Evolutionary conservation across 148 eudicot species (phyloP).

Genomic region (Silene conica): DNA sequence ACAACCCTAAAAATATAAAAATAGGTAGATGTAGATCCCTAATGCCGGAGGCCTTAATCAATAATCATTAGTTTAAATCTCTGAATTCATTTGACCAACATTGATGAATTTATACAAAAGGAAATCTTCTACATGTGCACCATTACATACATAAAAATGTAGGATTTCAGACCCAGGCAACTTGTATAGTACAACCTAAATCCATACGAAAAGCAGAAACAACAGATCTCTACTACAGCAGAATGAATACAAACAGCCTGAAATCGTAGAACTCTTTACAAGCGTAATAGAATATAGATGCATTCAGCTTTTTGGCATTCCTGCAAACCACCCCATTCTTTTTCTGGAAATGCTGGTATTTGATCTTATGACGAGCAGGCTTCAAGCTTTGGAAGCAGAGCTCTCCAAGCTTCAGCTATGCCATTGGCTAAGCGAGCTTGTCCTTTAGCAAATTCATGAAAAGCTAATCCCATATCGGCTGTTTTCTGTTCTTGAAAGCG

Average conservation of each 20-base stretch:
- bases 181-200: neutral
- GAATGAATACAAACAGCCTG: neutral
- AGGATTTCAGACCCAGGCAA: too few species aligned
- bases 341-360: neutral
- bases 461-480: constrained; percentile 80
- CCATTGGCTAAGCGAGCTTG: constrained; percentile 77
- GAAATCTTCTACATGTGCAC: neutral
- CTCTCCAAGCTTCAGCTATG: constrained; percentile 89
- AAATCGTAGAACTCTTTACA: constrained; percentile 13
- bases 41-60: too few species aligned
- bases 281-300: constrained; percentile 20
- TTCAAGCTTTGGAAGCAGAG: constrained; percentile 90
- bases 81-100: neutral
- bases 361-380: constrained; percentile 53
- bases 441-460: constrained; percentile 96
- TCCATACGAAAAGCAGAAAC: neutral
- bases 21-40: too few species aligned
- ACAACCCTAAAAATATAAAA: too few species aligned
- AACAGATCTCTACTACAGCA: constrained; percentile 12
- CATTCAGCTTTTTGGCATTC: constrained; percentile 22
- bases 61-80: neutral
- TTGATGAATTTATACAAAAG: neutral
- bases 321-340: constrained; percentile 19
- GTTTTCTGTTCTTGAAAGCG: constrained; percentile 95
- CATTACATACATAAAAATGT: neutral